A percentile compares a stretch with the other conserved stretches of the same genome.
These are phyloP conservation scores for Sporothrix humicola DNA, from an alignment of 2,329 filamentous ascomycete species.

Conservation along the genomic window DNA sequence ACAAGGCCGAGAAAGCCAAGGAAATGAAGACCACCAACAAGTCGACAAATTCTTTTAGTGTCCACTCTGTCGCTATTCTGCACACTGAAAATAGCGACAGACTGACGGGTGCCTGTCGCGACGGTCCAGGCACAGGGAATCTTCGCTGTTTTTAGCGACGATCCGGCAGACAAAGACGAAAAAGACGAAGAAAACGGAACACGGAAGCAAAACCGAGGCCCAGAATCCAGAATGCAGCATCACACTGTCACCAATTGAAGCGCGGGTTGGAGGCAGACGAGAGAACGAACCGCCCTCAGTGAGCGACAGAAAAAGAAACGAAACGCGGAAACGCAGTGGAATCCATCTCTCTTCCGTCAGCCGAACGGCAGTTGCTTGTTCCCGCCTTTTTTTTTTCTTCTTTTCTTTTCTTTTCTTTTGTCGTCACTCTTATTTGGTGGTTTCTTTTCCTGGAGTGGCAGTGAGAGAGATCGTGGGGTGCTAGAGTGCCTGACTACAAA, in stretches of 20 bases:
- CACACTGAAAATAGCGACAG: neutral
- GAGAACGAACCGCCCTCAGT: neutral
- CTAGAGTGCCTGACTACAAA: too few species aligned
- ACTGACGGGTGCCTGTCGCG: conserved; percentile 18
- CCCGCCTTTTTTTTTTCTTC: conserved; percentile 8
- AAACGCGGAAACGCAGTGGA: neutral
- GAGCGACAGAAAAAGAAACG: neutral
- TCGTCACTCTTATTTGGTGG: neutral
- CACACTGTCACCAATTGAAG: too few species aligned
- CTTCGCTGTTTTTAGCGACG: neutral
- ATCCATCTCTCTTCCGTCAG: neutral
- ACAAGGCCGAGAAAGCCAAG: neutral
- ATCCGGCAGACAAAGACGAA: neutral
- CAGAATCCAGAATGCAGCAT: too few species aligned
- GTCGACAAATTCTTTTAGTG: neutral
- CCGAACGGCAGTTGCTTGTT: conserved; percentile 12
- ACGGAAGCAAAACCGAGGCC: neutral
- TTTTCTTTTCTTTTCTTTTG: neutral
- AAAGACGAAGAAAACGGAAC: neutral
- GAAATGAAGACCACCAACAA: neutral
- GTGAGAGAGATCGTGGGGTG: neutral
- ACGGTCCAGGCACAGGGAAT: conserved; percentile 12
- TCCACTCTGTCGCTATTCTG: too few species aligned
- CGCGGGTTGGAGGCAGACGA: too few species aligned
- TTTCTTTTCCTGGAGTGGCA: conserved; percentile 27